A percentile compares a stretch with the other conserved stretches of the same genome.
Conservation (phyloP, 257 asterid genomes). For the Solanum sejunctum region DNA sequence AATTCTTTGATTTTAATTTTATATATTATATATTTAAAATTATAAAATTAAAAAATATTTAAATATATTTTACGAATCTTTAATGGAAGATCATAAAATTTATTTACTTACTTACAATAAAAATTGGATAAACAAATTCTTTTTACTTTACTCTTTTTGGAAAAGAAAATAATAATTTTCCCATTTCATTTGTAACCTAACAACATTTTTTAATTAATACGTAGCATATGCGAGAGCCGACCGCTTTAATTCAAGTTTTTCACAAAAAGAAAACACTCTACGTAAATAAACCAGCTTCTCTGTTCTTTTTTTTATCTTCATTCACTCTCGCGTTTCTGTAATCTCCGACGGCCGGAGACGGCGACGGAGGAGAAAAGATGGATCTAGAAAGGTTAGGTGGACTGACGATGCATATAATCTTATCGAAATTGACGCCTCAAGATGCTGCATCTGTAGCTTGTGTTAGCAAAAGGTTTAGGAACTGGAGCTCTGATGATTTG, state of each 20-base stretch:
- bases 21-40: too few relatives aligned
- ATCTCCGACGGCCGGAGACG: not conserved
- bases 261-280: not conserved
- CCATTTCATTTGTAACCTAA: not conserved
- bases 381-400: slow-evolving; percentile 61
- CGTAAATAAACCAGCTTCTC: not conserved
- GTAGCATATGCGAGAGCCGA: not conserved
- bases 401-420: slow-evolving; percentile 53
- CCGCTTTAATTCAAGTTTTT: not conserved
- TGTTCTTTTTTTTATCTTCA: not conserved
- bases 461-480: slow-evolving; percentile 35
- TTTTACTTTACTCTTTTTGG: not conserved
- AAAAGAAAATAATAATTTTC: not conserved
- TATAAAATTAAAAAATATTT: too few relatives aligned
- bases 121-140: too few relatives aligned
- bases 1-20: too few relatives aligned
- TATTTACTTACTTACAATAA: too few relatives aligned
- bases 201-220: too few relatives aligned
- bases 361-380: slow-evolving; percentile 11
- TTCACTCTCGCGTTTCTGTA: not conserved
- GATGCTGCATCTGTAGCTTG: slow-evolving; percentile 58
- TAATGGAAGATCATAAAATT: too few relatives aligned
- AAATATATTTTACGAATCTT: too few relatives aligned
- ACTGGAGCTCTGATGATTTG: slow-evolving; percentile 64
- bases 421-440: slow-evolving; percentile 48